phyloP scores from a whole-genome alignment of 768 basidiomycete genomes.

The Grammothele lineata region DNA sequence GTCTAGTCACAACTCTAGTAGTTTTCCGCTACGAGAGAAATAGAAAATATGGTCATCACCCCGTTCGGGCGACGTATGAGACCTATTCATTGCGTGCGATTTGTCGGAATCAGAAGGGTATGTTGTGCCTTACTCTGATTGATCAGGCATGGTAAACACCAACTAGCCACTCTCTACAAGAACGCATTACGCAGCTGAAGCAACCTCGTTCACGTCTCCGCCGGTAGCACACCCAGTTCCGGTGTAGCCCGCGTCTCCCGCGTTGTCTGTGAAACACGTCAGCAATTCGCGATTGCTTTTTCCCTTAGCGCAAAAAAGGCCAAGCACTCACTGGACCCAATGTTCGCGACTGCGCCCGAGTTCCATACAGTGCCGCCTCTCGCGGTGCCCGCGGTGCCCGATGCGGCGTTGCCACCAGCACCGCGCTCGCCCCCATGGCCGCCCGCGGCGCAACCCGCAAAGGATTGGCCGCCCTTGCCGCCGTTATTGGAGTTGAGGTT shows the following conservation, averaged over 20 bases:
- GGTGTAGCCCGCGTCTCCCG: constrained; percentile 21
- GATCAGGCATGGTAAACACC: no score
- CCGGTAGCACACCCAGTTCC: constrained; percentile 22
- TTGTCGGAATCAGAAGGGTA: no score
- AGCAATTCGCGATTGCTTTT: neutral
- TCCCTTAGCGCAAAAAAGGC: no score
- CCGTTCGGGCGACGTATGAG: no score
- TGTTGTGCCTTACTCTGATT: no score
- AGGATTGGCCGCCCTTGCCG: constrained; percentile 24
- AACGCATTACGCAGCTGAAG: no score
- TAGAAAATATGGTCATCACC: no score
- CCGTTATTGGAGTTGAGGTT: constrained; percentile 30
- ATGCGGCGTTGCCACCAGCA: constrained; percentile 21
- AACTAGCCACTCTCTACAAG: no score
- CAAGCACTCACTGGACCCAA: constrained; percentile 25
- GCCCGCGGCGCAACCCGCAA: constrained; percentile 23
- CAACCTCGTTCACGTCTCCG: constrained; percentile 12
- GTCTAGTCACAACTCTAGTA: no score
- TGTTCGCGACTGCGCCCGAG: constrained; percentile 20
- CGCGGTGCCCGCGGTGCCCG: constrained; percentile 26
- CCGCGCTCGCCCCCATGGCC: constrained; percentile 17
- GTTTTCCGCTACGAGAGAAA: no score
- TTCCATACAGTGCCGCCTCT: constrained; percentile 23
- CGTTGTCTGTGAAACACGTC: constrained; percentile 19
- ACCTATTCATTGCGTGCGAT: no score